Conservation (phyloP, 108 stramenopile genomes). For the Pelagomonas calceolata region DNA sequence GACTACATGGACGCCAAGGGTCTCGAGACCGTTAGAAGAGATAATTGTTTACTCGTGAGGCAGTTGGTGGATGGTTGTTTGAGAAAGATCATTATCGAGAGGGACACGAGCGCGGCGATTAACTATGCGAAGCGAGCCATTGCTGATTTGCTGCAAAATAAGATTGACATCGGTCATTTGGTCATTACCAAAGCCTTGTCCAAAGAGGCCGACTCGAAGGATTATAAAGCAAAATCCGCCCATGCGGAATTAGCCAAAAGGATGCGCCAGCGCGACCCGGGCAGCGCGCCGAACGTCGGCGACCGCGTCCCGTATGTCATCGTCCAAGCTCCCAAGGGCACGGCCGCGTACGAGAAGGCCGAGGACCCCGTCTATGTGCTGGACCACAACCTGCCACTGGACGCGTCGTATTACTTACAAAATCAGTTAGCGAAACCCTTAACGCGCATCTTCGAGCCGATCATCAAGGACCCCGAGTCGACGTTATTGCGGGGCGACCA, state of each 20-base stretch:
- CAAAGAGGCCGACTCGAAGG: conserved; percentile 86
- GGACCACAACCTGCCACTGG: conserved; percentile 91
- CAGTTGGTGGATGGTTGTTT: conserved; percentile 92
- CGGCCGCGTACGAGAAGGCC: conserved; percentile 82
- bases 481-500: conserved; percentile 90
- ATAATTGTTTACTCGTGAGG: conserved; percentile 93
- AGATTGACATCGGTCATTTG: conserved; percentile 92
- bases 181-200: conserved; percentile 97
- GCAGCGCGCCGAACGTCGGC: conserved; percentile 94
- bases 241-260: conserved; percentile 97
- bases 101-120: conserved; percentile 78
- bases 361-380: conserved; percentile 97
- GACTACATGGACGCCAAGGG: conserved; percentile 99
- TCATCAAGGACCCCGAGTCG: conserved; percentile 81
- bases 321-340: conserved; percentile 84
- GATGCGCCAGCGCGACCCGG: conserved; percentile 91
- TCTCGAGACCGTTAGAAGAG: conserved; percentile 95
- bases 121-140: conserved; percentile 80
- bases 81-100: conserved; percentile 88
- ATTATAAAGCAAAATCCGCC: conserved; percentile 88
- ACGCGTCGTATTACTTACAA: conserved; percentile 65
- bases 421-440: conserved; percentile 94
- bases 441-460: conserved; percentile 92
- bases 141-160: conserved; percentile 90
- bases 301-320: conserved; percentile 99